These are phyloP conservation scores for Candida ortonii DNA, from an alignment of 805 yeast genomes.

Conservation along the genomic window DNA sequence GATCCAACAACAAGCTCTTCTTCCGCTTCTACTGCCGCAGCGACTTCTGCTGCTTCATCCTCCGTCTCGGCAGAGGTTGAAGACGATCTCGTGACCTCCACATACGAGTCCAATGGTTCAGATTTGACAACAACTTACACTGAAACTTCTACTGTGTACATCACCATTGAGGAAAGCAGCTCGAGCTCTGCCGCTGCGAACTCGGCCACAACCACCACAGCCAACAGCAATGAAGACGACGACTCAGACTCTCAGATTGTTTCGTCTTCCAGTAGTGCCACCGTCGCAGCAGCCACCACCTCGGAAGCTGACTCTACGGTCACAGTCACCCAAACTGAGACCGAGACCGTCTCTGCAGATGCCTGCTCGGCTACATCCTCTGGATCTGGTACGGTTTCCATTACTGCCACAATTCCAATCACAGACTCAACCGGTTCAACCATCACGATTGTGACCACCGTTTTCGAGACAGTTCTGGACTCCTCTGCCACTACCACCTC, in stretches of 20 bases:
- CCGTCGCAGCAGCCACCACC: slow-evolving; percentile 21
- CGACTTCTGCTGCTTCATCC: slow-evolving; percentile 1
- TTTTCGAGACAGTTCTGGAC: slow-evolving; percentile 20
- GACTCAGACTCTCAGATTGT: slow-evolving; percentile 2
- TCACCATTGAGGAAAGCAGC: slow-evolving; percentile 13
- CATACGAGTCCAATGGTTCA: slow-evolving; percentile 16
- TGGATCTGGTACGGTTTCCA: slow-evolving; percentile 27
- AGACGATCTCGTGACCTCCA: slow-evolving; percentile 15
- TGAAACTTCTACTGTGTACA: slow-evolving; percentile 18
- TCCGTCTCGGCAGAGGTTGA: slow-evolving; percentile 7
- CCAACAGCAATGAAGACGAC: neutral
- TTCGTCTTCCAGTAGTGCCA: slow-evolving; percentile 6
- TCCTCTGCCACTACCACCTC: slow-evolving; percentile 12
- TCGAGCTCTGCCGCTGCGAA: slow-evolving; percentile 9
- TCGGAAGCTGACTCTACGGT: no score
- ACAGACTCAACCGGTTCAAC: slow-evolving; percentile 31
- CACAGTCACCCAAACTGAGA: slow-evolving; percentile 28
- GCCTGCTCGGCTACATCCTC: slow-evolving; percentile 8
- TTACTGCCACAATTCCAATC: slow-evolving; percentile 32
- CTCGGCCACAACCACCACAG: slow-evolving; percentile 4
- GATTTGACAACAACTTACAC: slow-evolving; percentile 22
- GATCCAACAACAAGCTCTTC: slow-evolving; percentile 1
- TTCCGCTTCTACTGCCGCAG: slow-evolving; percentile 3
- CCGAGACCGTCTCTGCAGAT: slow-evolving; percentile 8
- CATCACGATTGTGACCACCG: slow-evolving; percentile 28